phyloP scores from a whole-genome alignment of 2,329 filamentous ascomycete genomes.

The Sclerotinia glacialis region DNA sequence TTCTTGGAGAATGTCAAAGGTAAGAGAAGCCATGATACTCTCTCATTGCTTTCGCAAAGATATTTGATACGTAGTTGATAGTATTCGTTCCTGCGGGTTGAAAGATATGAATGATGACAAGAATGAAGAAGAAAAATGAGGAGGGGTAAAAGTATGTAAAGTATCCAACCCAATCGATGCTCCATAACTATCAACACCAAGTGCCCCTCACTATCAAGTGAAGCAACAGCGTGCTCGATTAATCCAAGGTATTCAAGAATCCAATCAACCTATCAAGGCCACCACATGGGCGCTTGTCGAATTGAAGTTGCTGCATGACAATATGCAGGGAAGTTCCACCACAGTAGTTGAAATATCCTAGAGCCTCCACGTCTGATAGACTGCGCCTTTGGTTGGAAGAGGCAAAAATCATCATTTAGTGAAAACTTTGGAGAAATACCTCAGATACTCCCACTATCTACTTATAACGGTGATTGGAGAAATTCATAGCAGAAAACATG shows the following conservation, averaged over 20 bases:
- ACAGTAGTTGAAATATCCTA: background rate
- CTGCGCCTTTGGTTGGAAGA: background rate
- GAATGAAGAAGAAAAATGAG: constrained; percentile 22
- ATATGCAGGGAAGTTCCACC: background rate
- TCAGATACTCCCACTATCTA: background rate
- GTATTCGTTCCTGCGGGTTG: constrained; percentile 22
- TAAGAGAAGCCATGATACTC: constrained; percentile 72
- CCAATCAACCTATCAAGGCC: background rate
- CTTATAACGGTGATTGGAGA: constrained; percentile 8
- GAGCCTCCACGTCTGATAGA: background rate
- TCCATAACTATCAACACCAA: background rate
- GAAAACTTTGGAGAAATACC: background rate
- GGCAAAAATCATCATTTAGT: background rate
- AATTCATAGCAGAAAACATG: background rate
- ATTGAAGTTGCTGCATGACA: background rate
- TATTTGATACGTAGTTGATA: constrained; percentile 36
- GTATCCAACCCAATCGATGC: constrained; percentile 30
- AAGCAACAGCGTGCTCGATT: background rate
- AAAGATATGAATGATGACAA: constrained; percentile 21
- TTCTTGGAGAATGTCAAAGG: constrained; percentile 57
- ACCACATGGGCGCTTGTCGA: background rate
- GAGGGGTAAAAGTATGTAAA: constrained; percentile 17
- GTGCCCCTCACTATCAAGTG: background rate
- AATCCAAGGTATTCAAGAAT: background rate
- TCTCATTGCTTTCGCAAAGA: constrained; percentile 51